Evolutionary conservation across 768 basidiomycete genomes (phyloP).

Genomic region (Leccinum uliginosum): DNA sequence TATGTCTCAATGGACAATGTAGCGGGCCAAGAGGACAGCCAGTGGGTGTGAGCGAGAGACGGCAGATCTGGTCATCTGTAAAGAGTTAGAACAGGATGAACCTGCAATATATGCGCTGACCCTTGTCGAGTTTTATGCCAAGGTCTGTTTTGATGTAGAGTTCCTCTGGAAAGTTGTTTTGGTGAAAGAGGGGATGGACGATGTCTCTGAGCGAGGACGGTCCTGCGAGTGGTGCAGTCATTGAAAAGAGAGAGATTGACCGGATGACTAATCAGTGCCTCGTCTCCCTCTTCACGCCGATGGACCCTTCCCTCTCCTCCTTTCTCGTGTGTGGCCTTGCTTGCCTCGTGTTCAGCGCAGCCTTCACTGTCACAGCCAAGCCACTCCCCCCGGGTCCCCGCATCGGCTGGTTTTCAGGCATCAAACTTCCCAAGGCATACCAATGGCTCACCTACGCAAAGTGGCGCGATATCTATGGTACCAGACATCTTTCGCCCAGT

Average conservation of each 20-base stretch:
- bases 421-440: conserved; percentile 32
- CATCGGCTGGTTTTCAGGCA: conserved; percentile 33
- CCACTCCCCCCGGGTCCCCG: conserved; percentile 41
- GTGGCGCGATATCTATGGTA: conserved; percentile 44
- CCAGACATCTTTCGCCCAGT: neutral
- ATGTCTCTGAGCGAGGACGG: conserved; percentile 63
- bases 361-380: conserved; percentile 1
- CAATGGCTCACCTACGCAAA: conserved; percentile 45
- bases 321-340: conserved; percentile 7
- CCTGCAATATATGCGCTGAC: conserved; percentile 31
- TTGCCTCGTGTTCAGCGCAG: conserved; percentile 11
- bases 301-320: neutral
- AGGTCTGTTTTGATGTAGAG: conserved; percentile 76
- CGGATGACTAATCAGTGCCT: neutral
- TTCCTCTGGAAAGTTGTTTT: conserved; percentile 85
- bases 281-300: neutral
- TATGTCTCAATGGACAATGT: conserved; percentile 90
- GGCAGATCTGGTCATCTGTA: conserved; percentile 91
- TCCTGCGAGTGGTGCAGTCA: conserved; percentile 49
- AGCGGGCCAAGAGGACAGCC: conserved; percentile 91
- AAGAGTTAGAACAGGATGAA: conserved; percentile 1
- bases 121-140: conserved; percentile 88
- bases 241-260: neutral
- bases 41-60: conserved; percentile 70
- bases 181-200: conserved; percentile 89